phyloP scores from a whole-genome alignment of 2,329 filamentous ascomycete genomes.

The Raffaelea ambrosiae region DNA sequence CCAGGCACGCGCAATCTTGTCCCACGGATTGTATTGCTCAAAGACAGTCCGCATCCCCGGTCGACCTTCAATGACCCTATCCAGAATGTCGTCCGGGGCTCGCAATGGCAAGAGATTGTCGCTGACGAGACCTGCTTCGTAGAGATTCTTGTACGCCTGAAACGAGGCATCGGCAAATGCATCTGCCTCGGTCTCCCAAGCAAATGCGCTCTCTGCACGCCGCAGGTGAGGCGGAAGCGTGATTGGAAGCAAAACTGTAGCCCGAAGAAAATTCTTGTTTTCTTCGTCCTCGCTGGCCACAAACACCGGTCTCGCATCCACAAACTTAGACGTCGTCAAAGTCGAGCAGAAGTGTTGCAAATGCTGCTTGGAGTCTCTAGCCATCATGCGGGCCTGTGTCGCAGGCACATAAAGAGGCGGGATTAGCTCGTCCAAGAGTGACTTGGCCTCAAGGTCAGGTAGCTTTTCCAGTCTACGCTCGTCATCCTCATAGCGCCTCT shows the following conservation, averaged over 20 bases:
- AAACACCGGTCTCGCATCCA: conserved; percentile 62
- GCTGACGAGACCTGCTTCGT: conserved; percentile 64
- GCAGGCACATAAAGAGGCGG: conserved; percentile 16
- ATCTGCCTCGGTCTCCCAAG: conserved; percentile 64
- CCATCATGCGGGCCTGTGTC: conserved; percentile 57
- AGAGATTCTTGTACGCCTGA: conserved; percentile 64
- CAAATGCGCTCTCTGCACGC: conserved; percentile 34
- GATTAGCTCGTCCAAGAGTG: conserved; percentile 14
- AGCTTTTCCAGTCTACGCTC: conserved; percentile 39
- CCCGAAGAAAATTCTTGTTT: conserved; percentile 29
- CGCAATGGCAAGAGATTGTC: conserved; percentile 64
- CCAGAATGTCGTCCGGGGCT: background rate
- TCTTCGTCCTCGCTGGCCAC: conserved; percentile 33
- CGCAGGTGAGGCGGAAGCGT: conserved; percentile 58
- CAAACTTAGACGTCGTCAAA: conserved; percentile 48
- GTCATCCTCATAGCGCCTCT: conserved; percentile 57
- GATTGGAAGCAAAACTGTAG: conserved; percentile 62
- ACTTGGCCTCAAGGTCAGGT: conserved; percentile 35
- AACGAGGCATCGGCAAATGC: conserved; percentile 79
- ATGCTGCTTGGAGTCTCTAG: conserved; percentile 66
- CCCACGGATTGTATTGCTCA: conserved; percentile 38
- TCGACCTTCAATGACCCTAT: conserved; percentile 28
- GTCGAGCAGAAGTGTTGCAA: conserved; percentile 72
- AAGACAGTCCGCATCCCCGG: conserved; percentile 25
- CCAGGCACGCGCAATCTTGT: conserved; percentile 34